Conservation (phyloP, 202 grass and related monocot genomes). For the Schoenoplectus triqueter region DNA sequence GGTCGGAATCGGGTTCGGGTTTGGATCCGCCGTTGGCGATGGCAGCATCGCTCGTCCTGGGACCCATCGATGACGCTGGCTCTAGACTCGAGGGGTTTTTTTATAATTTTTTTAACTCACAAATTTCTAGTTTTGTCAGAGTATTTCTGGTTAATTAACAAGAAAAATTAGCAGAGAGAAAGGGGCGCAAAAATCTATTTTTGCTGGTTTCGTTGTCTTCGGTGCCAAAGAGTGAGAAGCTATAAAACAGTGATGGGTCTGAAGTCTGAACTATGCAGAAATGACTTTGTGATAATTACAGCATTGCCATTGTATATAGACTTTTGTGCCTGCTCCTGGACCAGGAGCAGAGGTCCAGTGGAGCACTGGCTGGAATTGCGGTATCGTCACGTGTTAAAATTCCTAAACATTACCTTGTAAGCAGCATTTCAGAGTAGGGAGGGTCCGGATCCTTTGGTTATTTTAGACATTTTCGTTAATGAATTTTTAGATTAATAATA, state of each 20-base stretch:
- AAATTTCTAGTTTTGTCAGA: background rate
- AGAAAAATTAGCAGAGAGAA: constrained; percentile 13
- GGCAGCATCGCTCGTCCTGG: constrained; percentile 41
- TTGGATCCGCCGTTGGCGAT: constrained; percentile 41
- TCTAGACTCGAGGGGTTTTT: background rate
- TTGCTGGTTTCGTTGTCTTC: background rate
- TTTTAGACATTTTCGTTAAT: no score
- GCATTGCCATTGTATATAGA: background rate
- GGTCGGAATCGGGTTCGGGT: constrained; percentile 46
- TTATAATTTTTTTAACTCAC: background rate
- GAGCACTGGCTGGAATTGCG: background rate
- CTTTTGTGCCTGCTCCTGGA: background rate
- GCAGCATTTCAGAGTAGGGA: no score
- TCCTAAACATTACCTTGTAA: no score
- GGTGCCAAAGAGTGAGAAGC: constrained; percentile 16
- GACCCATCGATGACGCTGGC: constrained; percentile 17
- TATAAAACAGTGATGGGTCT: constrained; percentile 33
- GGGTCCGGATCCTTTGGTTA: no score
- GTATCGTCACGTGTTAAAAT: background rate
- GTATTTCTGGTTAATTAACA: background rate
- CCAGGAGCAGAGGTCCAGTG: no score
- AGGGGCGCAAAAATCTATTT: background rate
- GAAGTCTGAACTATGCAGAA: background rate
- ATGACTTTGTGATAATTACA: constrained; percentile 10
- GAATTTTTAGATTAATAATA: no score